A percentile compares a stretch with the other conserved stretches of the same genome.
phyloP scores from a whole-genome alignment of 257 asterid species.

The Nicotiana tomentosiformis region DNA sequence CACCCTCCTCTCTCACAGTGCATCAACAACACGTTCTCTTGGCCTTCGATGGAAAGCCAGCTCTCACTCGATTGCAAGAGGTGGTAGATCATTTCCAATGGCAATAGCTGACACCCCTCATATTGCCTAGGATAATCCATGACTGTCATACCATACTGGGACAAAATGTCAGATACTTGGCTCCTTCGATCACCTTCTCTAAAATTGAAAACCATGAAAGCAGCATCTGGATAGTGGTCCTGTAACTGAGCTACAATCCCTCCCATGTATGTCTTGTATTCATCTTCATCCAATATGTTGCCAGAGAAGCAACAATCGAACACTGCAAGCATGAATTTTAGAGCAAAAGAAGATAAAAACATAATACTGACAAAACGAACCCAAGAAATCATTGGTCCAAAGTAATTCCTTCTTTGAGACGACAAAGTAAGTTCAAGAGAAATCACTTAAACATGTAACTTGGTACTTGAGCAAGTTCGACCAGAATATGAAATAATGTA shows the following conservation, averaged over 20 bases:
- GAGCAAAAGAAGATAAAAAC: neutral
- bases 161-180: constrained; percentile 72
- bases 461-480: no score
- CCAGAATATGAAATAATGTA: no score
- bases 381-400: no score
- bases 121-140: constrained; percentile 96
- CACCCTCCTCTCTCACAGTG: constrained; percentile 99
- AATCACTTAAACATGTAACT: no score
- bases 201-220: constrained; percentile 97
- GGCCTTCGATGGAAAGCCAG: constrained; percentile 97
- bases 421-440: neutral
- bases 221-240: constrained; percentile 93
- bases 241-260: constrained; percentile 96
- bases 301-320: constrained; percentile 98
- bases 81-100: constrained; percentile 95
- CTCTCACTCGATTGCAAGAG: constrained; percentile 96
- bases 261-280: constrained; percentile 77
- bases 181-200: constrained; percentile 87
- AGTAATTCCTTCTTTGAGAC: no score
- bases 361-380: neutral
- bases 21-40: constrained; percentile 91
- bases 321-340: constrained; percentile 35
- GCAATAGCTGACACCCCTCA: constrained; percentile 86
- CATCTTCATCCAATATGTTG: constrained; percentile 72
- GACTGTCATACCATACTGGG: constrained; percentile 94